Percentiles rank a stretch among this genome's conserved stretches.
Evolutionary conservation across 257 asterid species (phyloP).

Genomic region (Handroanthus guayacan): DNA sequence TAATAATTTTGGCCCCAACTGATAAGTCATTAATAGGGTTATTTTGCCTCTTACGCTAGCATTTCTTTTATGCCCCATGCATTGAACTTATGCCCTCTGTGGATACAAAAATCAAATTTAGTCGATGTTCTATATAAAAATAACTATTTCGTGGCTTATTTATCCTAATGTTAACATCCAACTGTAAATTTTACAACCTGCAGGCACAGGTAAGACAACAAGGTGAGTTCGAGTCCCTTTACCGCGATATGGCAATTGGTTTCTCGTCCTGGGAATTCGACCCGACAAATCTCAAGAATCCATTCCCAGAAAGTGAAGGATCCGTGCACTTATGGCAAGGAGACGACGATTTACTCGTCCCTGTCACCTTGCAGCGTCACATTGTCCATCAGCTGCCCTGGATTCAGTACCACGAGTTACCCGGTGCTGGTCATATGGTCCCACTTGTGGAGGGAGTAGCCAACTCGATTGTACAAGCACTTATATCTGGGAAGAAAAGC

Average conservation of each 20-base stretch:
- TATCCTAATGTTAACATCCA: neutral
- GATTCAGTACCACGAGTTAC: conserved; percentile 72
- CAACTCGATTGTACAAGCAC: conserved; percentile 53
- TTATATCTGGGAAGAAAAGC: conserved; percentile 41
- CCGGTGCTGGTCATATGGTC: conserved; percentile 77
- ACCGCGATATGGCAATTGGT: conserved; percentile 59
- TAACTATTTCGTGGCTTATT: neutral
- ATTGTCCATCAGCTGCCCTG: conserved; percentile 62
- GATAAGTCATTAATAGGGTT: too few species aligned
- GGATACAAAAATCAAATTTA: neutral
- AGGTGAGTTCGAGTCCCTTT: conserved; percentile 73
- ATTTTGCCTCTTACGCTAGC: too few species aligned
- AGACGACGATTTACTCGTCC: conserved; percentile 69
- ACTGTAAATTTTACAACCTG: neutral
- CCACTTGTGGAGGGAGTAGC: conserved; percentile 56
- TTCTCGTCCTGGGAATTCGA: conserved; percentile 78
- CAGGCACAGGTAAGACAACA: conserved; percentile 67
- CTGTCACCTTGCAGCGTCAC: conserved; percentile 60
- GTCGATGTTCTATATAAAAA: neutral
- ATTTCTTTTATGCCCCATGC: neutral
- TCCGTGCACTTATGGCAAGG: conserved; percentile 81
- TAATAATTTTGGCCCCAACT: too few species aligned
- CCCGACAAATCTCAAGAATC: conserved; percentile 65
- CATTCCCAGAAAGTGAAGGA: conserved; percentile 52
- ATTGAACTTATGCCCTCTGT: neutral